phyloP scores from a whole-genome alignment of 73 alveolate genomes.

The Paramecium pentaurelia region DNA sequence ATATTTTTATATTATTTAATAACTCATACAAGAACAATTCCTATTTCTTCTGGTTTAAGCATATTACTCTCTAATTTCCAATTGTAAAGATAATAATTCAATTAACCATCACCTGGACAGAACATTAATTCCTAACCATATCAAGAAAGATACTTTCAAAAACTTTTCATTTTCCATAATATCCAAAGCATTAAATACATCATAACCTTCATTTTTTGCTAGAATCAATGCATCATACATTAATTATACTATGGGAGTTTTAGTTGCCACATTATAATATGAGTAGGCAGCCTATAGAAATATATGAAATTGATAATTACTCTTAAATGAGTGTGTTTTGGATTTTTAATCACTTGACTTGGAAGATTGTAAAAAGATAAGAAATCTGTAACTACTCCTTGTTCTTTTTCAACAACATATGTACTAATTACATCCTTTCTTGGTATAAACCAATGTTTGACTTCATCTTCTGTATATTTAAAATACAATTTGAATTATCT shows the following conservation, averaged over 20 bases:
- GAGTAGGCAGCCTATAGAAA: constrained; percentile 82
- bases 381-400: constrained; percentile 92
- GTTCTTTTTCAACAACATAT: constrained; percentile 86
- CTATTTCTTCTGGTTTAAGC: constrained; percentile 30
- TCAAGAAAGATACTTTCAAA: constrained; percentile 56
- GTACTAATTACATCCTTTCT: constrained; percentile 83
- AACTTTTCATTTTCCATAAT: constrained; percentile 89
- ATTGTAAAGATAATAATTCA: constrained; percentile 95
- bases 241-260: constrained; percentile 78
- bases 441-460: constrained; percentile 86
- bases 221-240: constrained; percentile 84
- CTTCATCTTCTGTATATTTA: constrained; percentile 76
- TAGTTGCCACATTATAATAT: constrained; percentile 73
- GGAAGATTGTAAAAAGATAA: constrained; percentile 91
- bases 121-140: constrained; percentile 47
- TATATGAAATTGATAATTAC: neutral
- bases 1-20: neutral
- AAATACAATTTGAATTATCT: constrained; percentile 66
- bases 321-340: constrained; percentile 71
- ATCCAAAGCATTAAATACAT: constrained; percentile 96
- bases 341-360: constrained; percentile 87
- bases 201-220: constrained; percentile 93
- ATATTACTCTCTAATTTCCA: constrained; percentile 68
- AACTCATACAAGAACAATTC: constrained; percentile 29
- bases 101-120: constrained; percentile 89